Base-by-base conservation (phyloP, 2,329 filamentous ascomycete species). In the Colletotrichum trifolii region DNA sequence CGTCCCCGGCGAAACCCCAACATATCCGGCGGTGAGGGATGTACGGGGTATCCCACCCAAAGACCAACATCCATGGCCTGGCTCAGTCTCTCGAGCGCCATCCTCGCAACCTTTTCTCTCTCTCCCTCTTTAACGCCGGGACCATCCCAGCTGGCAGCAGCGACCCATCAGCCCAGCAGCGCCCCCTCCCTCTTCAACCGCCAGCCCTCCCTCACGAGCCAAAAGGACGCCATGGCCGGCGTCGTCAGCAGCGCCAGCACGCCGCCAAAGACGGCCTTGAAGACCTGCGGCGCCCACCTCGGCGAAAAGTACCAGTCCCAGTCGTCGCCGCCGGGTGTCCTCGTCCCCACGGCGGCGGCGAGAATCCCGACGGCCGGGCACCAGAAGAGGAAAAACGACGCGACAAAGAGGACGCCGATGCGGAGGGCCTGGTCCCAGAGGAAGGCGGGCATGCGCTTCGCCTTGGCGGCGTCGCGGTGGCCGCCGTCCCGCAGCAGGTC, bases 121-220 rank as follows among this genome's bases (percentile, higher is more conserved):
- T 25, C 25, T 25, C 3, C 17, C n/a, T 15, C 15, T 15, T 15
- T 15, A 15, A 25, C 3, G 25, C 25, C 25, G 25, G 3, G 25
- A 25, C 25, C 25, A 25, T 25, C 25, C 38, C 43, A 8, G 8
- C n/a, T 15, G 15, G 15, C 15, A 15, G 17, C 17, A 17, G 17
- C 17, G 17, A 2, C 17, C 15, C 43, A 17, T 57, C 53, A 57
- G n/a, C 12, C 50, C 46, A 47, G 13, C 39, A n/a, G 6, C 2
- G 35, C 12, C 4, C 34, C 52, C 25, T 34, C 62, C 40, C 39
- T 42, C 17, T n/a, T 62, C 39, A 62, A 33, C 82, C 69, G 60
- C 83, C 82, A 85, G 0, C 83, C 83, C 9, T 79, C 82, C 60
- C 81, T 78, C 52, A 81, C 71, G 42, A 86, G 73, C 84, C 84